Evolutionary conservation across 2,329 filamentous ascomycete species (phyloP).

Genomic region (Pseudogymnoascus sp.): DNA sequence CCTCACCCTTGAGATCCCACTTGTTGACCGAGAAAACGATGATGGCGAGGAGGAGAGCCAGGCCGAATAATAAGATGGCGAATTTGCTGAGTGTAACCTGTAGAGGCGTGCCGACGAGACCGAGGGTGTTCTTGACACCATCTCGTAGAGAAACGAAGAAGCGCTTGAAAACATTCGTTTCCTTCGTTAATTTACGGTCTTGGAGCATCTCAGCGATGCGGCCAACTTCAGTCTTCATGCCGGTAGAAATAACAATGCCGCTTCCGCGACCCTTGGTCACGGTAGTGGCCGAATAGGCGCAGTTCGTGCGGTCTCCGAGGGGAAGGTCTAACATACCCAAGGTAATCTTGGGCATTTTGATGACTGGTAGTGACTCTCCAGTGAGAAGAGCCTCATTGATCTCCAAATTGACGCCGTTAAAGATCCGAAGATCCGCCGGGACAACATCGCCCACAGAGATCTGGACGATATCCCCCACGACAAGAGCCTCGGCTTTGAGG

Average conservation of each 20-base stretch:
- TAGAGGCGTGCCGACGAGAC: constrained; percentile 68
- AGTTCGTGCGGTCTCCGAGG: constrained; percentile 61
- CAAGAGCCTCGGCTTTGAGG: constrained; percentile 48
- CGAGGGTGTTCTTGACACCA: constrained; percentile 45
- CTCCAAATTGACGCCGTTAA: constrained; percentile 63
- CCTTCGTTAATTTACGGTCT: constrained; percentile 43
- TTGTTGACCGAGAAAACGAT: constrained; percentile 53
- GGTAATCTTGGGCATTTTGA: constrained; percentile 51
- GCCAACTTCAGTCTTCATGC: constrained; percentile 67
- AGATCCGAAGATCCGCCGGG: constrained; percentile 57
- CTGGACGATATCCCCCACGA: constrained; percentile 56
- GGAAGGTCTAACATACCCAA: constrained; percentile 40
- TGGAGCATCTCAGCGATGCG: constrained; percentile 63
- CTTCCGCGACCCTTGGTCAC: constrained; percentile 61
- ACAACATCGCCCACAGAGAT: constrained; percentile 59
- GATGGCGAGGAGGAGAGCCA: constrained; percentile 53
- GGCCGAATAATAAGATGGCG: constrained; percentile 68
- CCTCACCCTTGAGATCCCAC: constrained; percentile 45
- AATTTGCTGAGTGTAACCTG: constrained; percentile 81
- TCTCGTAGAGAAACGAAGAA: constrained; percentile 39
- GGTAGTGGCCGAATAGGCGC: constrained; percentile 64
- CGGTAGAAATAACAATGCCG: constrained; percentile 61
- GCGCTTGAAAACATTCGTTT: constrained; percentile 38
- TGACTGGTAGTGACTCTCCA: constrained; percentile 62
- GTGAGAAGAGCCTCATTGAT: constrained; percentile 69